phyloP scores from a whole-genome alignment of 164 flowering plant genomes.

The Piper longum region DNA sequence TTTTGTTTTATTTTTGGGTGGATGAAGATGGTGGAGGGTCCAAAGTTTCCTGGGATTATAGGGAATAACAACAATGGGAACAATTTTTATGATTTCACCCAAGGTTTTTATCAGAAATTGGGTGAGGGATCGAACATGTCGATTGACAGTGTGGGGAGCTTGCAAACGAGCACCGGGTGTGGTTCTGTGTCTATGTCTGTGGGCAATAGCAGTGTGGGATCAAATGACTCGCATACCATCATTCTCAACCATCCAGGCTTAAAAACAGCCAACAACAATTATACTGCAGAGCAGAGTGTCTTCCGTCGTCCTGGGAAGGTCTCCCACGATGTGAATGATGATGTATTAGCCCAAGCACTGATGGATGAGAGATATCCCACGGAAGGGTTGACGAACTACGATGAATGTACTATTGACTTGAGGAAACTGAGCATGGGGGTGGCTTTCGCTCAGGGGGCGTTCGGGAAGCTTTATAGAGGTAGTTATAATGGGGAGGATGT shows the following conservation, averaged over 20 bases:
- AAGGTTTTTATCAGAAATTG: conserved; percentile 18
- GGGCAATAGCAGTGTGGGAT: conserved; percentile 30
- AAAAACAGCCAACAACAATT: conserved; percentile 14
- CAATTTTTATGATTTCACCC: conserved; percentile 19
- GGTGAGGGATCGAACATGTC: conserved; percentile 33
- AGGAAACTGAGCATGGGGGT: conserved; percentile 51
- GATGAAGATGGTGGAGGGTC: conserved; percentile 26
- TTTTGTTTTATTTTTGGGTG: too few species aligned
- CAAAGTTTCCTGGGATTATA: conserved; percentile 21
- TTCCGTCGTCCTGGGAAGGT: conserved; percentile 17
- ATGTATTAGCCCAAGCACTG: conserved; percentile 42
- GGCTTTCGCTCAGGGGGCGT: conserved; percentile 66
- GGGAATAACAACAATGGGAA: conserved; percentile 15
- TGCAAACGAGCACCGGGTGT: conserved; percentile 22
- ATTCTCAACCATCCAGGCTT: conserved; percentile 18
- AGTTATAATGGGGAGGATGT: conserved; percentile 65
- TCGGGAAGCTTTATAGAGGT: conserved; percentile 56
- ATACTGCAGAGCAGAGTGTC: conserved; percentile 23
- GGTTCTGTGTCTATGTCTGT: conserved; percentile 26
- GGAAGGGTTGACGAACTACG: conserved; percentile 42
- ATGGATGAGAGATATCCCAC: conserved; percentile 48
- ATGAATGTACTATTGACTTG: conserved; percentile 68
- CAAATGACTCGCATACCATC: conserved; percentile 22
- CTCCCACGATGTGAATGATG: conserved; percentile 21
- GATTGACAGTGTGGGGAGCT: conserved; percentile 24